Evolutionary conservation across 2,329 filamentous ascomycete species (phyloP), one percentile per base, ranked within the genome.

Genomic region (Purpureocillium takamizusanense): DNA sequence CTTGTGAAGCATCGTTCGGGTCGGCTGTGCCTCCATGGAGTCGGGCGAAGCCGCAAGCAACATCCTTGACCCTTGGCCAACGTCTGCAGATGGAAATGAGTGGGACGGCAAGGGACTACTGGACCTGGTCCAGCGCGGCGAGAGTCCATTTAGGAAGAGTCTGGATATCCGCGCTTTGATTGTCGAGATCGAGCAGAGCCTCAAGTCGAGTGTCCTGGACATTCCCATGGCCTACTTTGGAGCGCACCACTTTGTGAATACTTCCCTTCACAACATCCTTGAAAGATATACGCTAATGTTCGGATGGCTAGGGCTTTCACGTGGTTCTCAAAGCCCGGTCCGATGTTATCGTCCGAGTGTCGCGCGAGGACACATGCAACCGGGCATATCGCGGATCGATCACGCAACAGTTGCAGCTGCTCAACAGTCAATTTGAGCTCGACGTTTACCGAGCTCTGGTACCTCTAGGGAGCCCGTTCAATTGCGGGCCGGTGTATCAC

Each of bases 91-190:
- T 14, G 46, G 44, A 36, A 33, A 4, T 2, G 33, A 41, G 10
- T 48, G 36, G 36, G 42, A 46, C 29, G 44, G 46, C 8, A 39
- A 31, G 8, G 16, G 28, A 8, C 42, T 48, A 3, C 18, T 42
- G 8, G 13, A 11, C 17, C 35, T 42, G 4, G 14, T 45, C 11
- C 18, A 12, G 6, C 12, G 10, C n/a, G 37, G 35, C 31, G 45
- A 54, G 17, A 54, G 48, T 44, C 53, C 52, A 6, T 56, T 56
- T 39, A 17, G 36, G 1, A 30, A 17, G 13, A 37, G 18, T 18
- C 51, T 46, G 44, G 48, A 55, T 35, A 48, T 55, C 10, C 42
- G 46, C 17, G 38, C 48, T 7, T 51, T 58, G 21, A 47, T 56
- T 32, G 34, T 31, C 35, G 55, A 56, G 37, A 43, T 55, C 29